Evolutionary conservation across 2,329 filamentous ascomycete species (phyloP).

Genomic region (Aspergillaceae sp.): DNA sequence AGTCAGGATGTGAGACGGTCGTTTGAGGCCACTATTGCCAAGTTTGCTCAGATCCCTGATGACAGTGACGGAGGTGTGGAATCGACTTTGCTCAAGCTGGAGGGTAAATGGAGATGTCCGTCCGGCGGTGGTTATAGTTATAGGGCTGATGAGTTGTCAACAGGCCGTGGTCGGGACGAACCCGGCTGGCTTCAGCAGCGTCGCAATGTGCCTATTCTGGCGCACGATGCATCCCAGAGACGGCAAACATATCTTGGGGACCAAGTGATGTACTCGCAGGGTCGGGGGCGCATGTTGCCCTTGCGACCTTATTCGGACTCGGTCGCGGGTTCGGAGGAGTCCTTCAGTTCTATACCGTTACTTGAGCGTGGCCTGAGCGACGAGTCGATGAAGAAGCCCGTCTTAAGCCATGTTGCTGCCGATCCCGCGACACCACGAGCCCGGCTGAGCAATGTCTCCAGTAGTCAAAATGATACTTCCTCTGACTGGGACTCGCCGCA

Average conservation of each 20-base stretch:
- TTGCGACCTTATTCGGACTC: slow-evolving; percentile 34
- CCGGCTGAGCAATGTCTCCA: slow-evolving; percentile 20
- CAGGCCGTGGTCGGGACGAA: too few species aligned
- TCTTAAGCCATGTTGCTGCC: slow-evolving; percentile 10
- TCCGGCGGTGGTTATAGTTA: slow-evolving; percentile 2
- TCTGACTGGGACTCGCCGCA: slow-evolving; percentile 33
- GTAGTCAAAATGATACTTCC: slow-evolving; percentile 10
- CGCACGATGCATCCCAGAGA: slow-evolving; percentile 5
- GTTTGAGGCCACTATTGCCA: slow-evolving; percentile 81
- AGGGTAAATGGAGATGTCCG: slow-evolving; percentile 58
- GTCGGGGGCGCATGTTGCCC: slow-evolving; percentile 19
- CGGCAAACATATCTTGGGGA: slow-evolving; percentile 17
- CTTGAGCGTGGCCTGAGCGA: slow-evolving; percentile 55
- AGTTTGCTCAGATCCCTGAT: slow-evolving; percentile 79
- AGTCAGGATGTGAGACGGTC: slow-evolving; percentile 56
- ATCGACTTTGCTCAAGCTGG: slow-evolving; percentile 82
- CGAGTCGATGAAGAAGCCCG: slow-evolving; percentile 42
- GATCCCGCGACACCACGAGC: slow-evolving; percentile 12
- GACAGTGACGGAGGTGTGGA: slow-evolving; percentile 85
- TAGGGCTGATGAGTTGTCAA: too few species aligned
- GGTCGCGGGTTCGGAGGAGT: slow-evolving; percentile 57
- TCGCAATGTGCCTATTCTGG: not conserved
- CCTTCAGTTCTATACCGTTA: slow-evolving; percentile 68
- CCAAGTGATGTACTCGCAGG: slow-evolving; percentile 17
- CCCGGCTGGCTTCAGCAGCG: too few species aligned